These are phyloP conservation scores for Pseudozyma sp. DNA, from an alignment of 1,284 basidiomycete species.

Conservation along the genomic window DNA sequence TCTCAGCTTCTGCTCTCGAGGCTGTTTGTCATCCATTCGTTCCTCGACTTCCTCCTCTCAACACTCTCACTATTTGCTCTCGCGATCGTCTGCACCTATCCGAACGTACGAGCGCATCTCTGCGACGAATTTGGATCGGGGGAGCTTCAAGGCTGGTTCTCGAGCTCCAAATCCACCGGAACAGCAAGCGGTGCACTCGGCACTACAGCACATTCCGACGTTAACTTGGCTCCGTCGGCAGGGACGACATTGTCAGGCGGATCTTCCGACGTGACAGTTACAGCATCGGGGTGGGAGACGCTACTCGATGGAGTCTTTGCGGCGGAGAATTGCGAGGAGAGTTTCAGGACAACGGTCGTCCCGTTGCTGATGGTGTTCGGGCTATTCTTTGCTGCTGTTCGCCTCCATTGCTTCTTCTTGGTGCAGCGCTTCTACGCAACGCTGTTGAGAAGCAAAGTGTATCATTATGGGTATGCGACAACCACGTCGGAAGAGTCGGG, in stretches of 20 bases:
- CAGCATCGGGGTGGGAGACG: slow-evolving; percentile 49
- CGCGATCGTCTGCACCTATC: slow-evolving; percentile 51
- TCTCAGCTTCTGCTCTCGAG: slow-evolving; percentile 45
- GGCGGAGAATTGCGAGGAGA: slow-evolving; percentile 54
- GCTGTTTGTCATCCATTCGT: slow-evolving; percentile 56
- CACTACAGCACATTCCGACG: background rate
- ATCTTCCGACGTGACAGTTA: slow-evolving; percentile 15
- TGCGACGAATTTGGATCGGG: slow-evolving; percentile 55
- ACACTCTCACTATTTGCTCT: slow-evolving; percentile 54
- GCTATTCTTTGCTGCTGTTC: slow-evolving; percentile 38
- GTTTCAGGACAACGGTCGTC: slow-evolving; percentile 42
- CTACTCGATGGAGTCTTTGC: slow-evolving; percentile 47
- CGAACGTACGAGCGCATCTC: slow-evolving; percentile 43
- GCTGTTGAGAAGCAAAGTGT: slow-evolving; percentile 30
- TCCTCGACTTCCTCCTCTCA: slow-evolving; percentile 55
- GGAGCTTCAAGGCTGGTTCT: slow-evolving; percentile 35
- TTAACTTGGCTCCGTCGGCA: background rate
- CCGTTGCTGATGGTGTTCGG: slow-evolving; percentile 48
- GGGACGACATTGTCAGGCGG: background rate
- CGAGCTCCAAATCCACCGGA: slow-evolving; percentile 2
- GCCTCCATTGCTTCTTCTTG: slow-evolving; percentile 51
- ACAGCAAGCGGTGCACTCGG: background rate
- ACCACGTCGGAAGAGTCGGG: slow-evolving; percentile 15
- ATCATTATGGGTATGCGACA: slow-evolving; percentile 31
- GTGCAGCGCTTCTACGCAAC: slow-evolving; percentile 37